Evolutionary conservation across 805 yeast genomes (phyloP), one percentile per base, ranked within the genome.

Genomic region (Starmerella gropengiesseri): DNA sequence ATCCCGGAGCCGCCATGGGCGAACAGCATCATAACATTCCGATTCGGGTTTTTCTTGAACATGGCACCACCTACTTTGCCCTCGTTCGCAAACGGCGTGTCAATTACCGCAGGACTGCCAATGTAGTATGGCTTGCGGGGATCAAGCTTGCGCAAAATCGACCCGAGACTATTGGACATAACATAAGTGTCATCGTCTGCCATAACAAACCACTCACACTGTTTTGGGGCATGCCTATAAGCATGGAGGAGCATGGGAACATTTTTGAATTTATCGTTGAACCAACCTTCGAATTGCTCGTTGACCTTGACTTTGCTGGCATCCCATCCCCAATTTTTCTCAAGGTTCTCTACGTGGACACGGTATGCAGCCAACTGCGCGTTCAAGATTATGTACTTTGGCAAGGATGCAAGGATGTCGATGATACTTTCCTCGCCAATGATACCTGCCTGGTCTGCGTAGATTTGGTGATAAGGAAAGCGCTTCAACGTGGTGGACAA

Each of bases 1-100:
- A 60, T 57, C 7, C 67, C 68, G 0, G 63, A 55, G 3, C 67
- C 68, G 22, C 68, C 68, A 38, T 64, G 67, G 9, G 65, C 67
- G 45, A 63, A 64, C 21, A 41, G 33, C 28, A 54, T 35, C 30
- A 43, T 11, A 45, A 51, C 32, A 21, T 27, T 55, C 7, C 41
- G 33, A 12, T 33, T 35, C 8, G 40, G 34, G 4, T 22, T n/a
- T 18, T 31, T 22, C 8, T 26, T 23, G 22, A 40, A 40, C 19
- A 44, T 22, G 6, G 13, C 12, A 13, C 4, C 33, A 12, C 47
- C 50, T 3, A 37, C 39, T 12, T 26, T 14, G 2, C 48, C 48
- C 7, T 7, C 21, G 7, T 37, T 43, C 17, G 43, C 33, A 5
- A 46, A 18, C 11, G 41, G 46, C 4, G 36, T 46, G 2, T 17